These are phyloP conservation scores for Cryptococcus sp. DNA, from an alignment of 1,284 basidiomycete genomes.

Conservation along the genomic window DNA sequence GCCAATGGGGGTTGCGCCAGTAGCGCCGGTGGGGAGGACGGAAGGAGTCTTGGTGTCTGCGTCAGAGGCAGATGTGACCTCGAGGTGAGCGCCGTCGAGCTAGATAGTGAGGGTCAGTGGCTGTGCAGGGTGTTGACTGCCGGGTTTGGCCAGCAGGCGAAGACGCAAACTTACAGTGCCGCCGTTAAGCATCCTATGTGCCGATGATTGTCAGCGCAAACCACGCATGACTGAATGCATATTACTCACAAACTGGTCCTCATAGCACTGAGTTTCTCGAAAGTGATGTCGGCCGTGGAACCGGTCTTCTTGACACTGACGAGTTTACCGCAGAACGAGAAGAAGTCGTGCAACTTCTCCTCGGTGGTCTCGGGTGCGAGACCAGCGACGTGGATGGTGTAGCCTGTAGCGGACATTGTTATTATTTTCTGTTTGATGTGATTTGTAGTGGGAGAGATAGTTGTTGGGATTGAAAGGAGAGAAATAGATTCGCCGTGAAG, in stretches of 20 bases:
- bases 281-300: slow-evolving; percentile 52
- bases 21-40: slow-evolving; percentile 39
- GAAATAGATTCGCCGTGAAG: neutral
- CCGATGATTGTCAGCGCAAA: neutral
- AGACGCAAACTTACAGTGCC: slow-evolving; percentile 46
- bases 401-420: slow-evolving; percentile 14
- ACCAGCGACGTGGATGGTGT: slow-evolving; percentile 52
- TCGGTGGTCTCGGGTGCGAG: slow-evolving; percentile 53
- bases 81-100: slow-evolving; percentile 55
- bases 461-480: neutral
- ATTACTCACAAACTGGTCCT: slow-evolving; percentile 50
- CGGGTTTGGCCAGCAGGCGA: no score
- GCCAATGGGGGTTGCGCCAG: slow-evolving; percentile 46
- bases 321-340: slow-evolving; percentile 54
- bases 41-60: slow-evolving; percentile 38
- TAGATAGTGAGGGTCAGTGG: slow-evolving; percentile 9
- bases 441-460: slow-evolving; percentile 1
- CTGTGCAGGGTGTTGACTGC: no score
- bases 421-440: neutral
- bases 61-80: slow-evolving; percentile 50
- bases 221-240: neutral
- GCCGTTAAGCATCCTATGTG: slow-evolving; percentile 49
- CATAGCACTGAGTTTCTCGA: slow-evolving; percentile 55
- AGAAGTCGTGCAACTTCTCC: slow-evolving; percentile 55
- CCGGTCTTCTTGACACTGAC: slow-evolving; percentile 49